Evolutionary conservation across 208 protist genomes (phyloP).

Genomic region (Leishmania arabica): DNA sequence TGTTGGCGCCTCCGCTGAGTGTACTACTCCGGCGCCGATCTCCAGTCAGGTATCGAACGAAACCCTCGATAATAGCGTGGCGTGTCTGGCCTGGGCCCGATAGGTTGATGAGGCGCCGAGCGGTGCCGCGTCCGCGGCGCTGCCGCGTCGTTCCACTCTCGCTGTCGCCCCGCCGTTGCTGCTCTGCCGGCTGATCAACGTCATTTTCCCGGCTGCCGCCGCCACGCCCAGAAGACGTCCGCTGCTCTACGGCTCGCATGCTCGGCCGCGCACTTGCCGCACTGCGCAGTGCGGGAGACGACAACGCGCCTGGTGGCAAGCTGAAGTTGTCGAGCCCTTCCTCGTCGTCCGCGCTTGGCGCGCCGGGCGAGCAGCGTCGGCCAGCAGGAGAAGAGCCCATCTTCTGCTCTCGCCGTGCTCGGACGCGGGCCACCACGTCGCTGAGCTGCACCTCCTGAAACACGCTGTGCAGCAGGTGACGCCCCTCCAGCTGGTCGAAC

Average conservation of each 20-base stretch:
- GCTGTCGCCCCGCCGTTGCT: slow-evolving; percentile 8
- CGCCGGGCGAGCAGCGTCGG: not conserved
- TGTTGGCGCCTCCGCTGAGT: not conserved
- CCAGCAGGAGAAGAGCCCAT: not conserved
- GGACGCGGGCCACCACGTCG: slow-evolving; percentile 28
- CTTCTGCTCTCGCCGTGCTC: slow-evolving; percentile 8
- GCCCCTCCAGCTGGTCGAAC: slow-evolving; percentile 28
- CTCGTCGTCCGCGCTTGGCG: not conserved
- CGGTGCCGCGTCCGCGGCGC: not conserved
- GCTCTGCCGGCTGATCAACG: not conserved
- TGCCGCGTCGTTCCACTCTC: slow-evolving; percentile 5
- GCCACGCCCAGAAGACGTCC: not conserved
- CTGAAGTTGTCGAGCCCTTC: slow-evolving; percentile 20
- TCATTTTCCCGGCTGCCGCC: not conserved
- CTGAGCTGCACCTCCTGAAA: slow-evolving; percentile 32
- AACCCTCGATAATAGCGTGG: slow-evolving; percentile 34
- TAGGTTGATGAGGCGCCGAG: slow-evolving; percentile 6
- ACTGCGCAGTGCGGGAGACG: slow-evolving; percentile 15
- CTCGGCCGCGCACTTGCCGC: slow-evolving; percentile 13
- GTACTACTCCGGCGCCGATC: slow-evolving; percentile 22
- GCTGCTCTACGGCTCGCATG: slow-evolving; percentile 21
- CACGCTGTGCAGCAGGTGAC: slow-evolving; percentile 30
- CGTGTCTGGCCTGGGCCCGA: slow-evolving; percentile 13
- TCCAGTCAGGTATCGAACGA: slow-evolving; percentile 26
- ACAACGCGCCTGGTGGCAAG: slow-evolving; percentile 24